Evolutionary conservation across 2,329 filamentous ascomycete genomes (phyloP), one percentile per base, ranked within the genome.

Genomic region (Chaetomiaceae sp.): DNA sequence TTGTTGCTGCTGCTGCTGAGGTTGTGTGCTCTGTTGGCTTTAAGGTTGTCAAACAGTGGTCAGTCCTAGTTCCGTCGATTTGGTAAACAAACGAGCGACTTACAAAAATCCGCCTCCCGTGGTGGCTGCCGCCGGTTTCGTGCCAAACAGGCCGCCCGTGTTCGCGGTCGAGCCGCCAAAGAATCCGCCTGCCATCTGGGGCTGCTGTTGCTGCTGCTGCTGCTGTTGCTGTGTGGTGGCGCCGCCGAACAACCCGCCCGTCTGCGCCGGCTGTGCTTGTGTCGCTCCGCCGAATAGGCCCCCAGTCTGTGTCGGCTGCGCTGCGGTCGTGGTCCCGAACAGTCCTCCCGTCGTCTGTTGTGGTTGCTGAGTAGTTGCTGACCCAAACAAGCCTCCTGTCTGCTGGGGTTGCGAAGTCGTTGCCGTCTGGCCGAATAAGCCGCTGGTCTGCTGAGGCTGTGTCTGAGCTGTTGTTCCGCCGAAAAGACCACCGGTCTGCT

Each of bases 121-220:
- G 25, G 13, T 43, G 13, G 57, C n/a, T 3, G 40, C 49, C n/a
- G 53, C 53, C 14, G 53, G 43, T 25, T 33, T 43, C 1, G 25
- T 14, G 32, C 69, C 70, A 57, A 73, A 73, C 27, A 74, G 58
- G 45, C 71, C 65, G 37, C 71, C 66, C 18, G 66, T 64, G 18
- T 68, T 67, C 42, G 71, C 66, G 63, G 72, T 71, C 9, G 55
- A 44, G 23, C 41, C 32, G 20, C 58, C 62, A 48, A 63, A 58
- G 7, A 60, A 38, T 10, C 61, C 54, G 8, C 57, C 57, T 11
- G 54, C 34, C 9, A 37, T 16, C 20, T 62, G 61, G 32, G 56
- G 56, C 41, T 60, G 59, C 23, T 59, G 58, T 52, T 62, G 58
- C 38, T 60, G 59, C 49, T 59, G 58, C 21, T 60, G 58, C 54